Base-by-base conservation (phyloP, 2,329 filamentous ascomycete genomes). In the Cladorrhinum sp. region DNA sequence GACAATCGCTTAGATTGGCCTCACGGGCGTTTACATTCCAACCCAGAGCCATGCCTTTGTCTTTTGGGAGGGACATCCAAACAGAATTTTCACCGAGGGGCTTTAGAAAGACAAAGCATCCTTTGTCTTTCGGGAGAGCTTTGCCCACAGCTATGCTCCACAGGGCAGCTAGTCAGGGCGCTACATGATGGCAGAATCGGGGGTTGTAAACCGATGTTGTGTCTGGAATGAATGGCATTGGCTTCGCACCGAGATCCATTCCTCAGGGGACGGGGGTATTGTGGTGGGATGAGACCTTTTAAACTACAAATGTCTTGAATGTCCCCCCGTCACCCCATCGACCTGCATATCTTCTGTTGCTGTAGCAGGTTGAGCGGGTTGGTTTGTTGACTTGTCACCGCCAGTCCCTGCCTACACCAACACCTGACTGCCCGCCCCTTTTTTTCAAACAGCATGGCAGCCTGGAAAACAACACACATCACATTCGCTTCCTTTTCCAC, bases 231-330 rank as follows among this genome's bases (percentile, higher is more conserved):
- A 39, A 26, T 54, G 42, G 42, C 26, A 46, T 46, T 46, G 36
- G 42, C 16, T 46, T 46, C 42, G 42, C 42, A 46, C 42, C 8
- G 42, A 50, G 24, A 57, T 42, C 50, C 62, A 64, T 64, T 64
- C 62, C 60, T 57, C 51, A 51, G 52, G 26, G 52, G 30, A 59
- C 55, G 55, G 60, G 36, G 60, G 60, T 55, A 28, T 48, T 52
- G 30, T 58, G 56, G 54, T 54, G 55, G 30, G 20, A 58, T 42
- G 60, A 57, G 58, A 51, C 55, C 28, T 51, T 58, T 57, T 21
- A 46, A 60, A 55, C 58, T 67, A 67, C 66, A 68, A 62, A 67
- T 68, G 64, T 67, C 65, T 65, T 55, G 65, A 53, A 63, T 28
- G 51, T 52, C 55, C 53, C 42, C 64, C 52, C 54, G 49, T 36